Evolutionary conservation across 1,284 basidiomycete genomes (phyloP), one percentile per base, ranked within the genome.

Genomic region (Cryptococcus neoformans): DNA sequence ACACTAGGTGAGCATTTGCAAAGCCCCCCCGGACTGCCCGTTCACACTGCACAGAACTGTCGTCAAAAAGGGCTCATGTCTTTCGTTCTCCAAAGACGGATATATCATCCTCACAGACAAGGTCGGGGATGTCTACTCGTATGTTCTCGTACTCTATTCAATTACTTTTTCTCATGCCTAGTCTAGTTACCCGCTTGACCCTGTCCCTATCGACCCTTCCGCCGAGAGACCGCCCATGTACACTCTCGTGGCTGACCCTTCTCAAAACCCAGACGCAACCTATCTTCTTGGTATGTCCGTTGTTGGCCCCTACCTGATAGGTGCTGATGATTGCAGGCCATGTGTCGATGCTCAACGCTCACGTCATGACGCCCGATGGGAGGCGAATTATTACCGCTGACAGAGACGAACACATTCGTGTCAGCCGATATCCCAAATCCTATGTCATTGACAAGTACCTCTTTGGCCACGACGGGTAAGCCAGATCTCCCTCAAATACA

Each of bases 391-490:
- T 95, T 64, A 90, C 91, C 0, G 87, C 90, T 0, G 93, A 96
- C 72, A 80, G 93, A 47, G 93, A 96, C 69, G 93, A 96, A 72
- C 93, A 96, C 71, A 87, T 97, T 53, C 83, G 93, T 53, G 83
- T 94, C n/a, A 92, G 89, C 67, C 85, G 88, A 83, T 96, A 84
- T 70, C 93, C 93, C 0, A 21, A 87, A 58, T 87, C 90, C 11
- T 88, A 87, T 65, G 83, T 84, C 39, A 88, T 95, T 56, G 90
- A 95, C 72, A 83, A 82, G 57, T 95, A 86, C 74, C 88, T 92
- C 60, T 82, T 93, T 42, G 92, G 92, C 6, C 88, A 90, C 69
- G 81, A 82, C 65, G 88, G 87, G 89, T 93, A 62, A 65, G 85
- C 79, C 9, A 8, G 6, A 53, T 35, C 38, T 17, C 36, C 2